phyloP scores from a whole-genome alignment of 225 moss, liverwort and hornwort genomes.

The Pleurozium schreberi region DNA sequence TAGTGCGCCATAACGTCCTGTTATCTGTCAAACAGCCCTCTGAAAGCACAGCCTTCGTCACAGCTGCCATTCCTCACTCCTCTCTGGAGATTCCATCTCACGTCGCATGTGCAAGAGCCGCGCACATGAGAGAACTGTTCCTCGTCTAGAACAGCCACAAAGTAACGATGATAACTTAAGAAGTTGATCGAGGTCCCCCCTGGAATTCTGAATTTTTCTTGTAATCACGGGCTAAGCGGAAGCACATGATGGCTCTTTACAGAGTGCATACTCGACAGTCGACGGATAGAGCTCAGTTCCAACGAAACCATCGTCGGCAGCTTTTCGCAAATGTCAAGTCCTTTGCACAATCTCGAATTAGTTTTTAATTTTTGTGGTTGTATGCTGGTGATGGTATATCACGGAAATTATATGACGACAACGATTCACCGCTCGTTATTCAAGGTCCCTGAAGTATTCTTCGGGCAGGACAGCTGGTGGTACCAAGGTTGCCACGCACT shows the following conservation, averaged over 20 bases:
- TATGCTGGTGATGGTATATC: conserved; percentile 6
- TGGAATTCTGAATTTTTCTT: not conserved
- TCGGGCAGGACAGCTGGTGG: conserved; percentile 32
- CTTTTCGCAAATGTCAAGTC: conserved; percentile 3
- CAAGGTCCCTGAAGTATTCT: conserved; percentile 47
- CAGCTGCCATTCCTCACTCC: not conserved
- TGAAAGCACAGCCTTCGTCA: not conserved
- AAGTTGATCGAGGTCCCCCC: not conserved
- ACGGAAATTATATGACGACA: not conserved
- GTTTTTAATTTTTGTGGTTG: conserved; percentile 1
- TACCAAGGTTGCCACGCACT: conserved; percentile 41
- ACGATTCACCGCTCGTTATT: conserved; percentile 17
- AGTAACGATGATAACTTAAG: conserved; percentile 9
- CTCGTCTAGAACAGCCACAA: not conserved
- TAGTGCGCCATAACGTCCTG: not conserved
- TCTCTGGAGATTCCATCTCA: not conserved
- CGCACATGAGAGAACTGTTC: conserved; percentile 1
- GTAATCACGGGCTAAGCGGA: conserved; percentile 9
- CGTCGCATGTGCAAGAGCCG: conserved; percentile 10
- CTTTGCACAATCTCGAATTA: conserved; percentile 12
- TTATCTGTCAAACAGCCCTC: not conserved
- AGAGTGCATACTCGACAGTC: conserved; percentile 1
- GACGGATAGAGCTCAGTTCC: not conserved
- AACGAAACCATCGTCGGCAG: conserved; percentile 1
- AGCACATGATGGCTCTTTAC: conserved; percentile 28